Evolutionary conservation across 75 land plant genomes (phyloP).

Genomic region (Azolla pinnata): DNA sequence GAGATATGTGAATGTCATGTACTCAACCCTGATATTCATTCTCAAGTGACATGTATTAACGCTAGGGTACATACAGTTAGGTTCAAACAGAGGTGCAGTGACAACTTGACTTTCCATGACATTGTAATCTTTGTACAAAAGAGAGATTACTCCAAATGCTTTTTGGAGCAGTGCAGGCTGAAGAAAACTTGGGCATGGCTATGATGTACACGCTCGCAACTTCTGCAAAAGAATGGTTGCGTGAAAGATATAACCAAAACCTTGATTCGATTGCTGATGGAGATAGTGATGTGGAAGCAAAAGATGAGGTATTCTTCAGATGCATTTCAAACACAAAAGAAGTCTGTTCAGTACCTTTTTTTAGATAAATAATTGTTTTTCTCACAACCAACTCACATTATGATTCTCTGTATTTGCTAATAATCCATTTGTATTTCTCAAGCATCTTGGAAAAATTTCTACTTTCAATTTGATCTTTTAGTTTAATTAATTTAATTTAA

Average conservation of each 20-base stretch:
- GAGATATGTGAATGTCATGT: not conserved
- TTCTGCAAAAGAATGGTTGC: constrained; percentile 94
- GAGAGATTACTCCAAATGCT: too few species aligned
- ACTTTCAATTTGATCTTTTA: not conserved
- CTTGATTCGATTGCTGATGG: constrained; percentile 14
- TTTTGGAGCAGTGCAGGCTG: constrained; percentile 35
- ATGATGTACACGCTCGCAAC: constrained; percentile 91
- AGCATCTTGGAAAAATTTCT: too few species aligned
- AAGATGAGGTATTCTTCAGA: constrained; percentile 77
- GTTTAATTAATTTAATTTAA: not conserved
- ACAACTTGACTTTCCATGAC: too few species aligned
- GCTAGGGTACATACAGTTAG: not conserved
- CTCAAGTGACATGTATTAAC: too few species aligned
- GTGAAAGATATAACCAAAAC: constrained; percentile 49
- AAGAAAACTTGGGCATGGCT: constrained; percentile 95
- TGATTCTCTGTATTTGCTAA: not conserved
- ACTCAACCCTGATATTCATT: too few species aligned
- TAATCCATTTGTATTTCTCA: not conserved
- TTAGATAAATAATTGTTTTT: too few species aligned
- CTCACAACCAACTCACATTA: too few species aligned
- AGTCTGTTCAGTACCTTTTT: too few species aligned
- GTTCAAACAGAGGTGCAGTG: not conserved
- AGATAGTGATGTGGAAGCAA: constrained; percentile 43
- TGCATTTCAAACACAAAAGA: too few species aligned
- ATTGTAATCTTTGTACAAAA: too few species aligned